phyloP scores from a whole-genome alignment of 208 protist species.

The Wallacemonas sp. region DNA sequence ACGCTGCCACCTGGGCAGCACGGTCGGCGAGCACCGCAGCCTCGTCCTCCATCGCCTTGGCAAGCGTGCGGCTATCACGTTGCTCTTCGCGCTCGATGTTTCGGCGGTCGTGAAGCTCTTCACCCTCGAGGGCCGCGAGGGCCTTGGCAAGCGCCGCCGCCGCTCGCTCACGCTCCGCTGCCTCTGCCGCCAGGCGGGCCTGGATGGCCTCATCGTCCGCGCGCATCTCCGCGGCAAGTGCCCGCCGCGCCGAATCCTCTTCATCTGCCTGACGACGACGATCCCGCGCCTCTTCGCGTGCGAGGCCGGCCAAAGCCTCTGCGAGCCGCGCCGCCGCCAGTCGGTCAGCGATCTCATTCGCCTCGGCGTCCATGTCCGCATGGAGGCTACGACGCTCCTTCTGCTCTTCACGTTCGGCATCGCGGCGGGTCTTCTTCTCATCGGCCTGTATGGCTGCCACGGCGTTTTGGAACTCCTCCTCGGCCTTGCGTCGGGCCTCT shows the following conservation, averaged over 20 bases:
- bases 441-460: neutral
- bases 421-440: neutral
- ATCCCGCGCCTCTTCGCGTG: neutral
- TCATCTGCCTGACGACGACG: too few species aligned
- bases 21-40: neutral
- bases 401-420: neutral
- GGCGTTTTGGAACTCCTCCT: neutral
- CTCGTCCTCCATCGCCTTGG: neutral
- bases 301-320: neutral
- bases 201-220: neutral
- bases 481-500: slow-evolving; percentile 3
- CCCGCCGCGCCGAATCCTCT: neutral
- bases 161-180: slow-evolving; percentile 3
- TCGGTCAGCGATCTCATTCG: neutral
- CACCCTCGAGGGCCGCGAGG: neutral
- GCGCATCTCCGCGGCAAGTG: neutral
- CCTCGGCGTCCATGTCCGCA: neutral
- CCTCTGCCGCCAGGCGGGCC: slow-evolving; percentile 6
- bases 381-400: neutral
- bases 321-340: neutral
- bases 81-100: slow-evolving; percentile 5
- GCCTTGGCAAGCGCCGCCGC: neutral
- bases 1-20: neutral
- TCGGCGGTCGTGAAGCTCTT: neutral
- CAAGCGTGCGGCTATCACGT: slow-evolving; percentile 3